These are phyloP conservation scores for Volvox carteri DNA, from an alignment of 163 green algal species.

Conservation along the genomic window DNA sequence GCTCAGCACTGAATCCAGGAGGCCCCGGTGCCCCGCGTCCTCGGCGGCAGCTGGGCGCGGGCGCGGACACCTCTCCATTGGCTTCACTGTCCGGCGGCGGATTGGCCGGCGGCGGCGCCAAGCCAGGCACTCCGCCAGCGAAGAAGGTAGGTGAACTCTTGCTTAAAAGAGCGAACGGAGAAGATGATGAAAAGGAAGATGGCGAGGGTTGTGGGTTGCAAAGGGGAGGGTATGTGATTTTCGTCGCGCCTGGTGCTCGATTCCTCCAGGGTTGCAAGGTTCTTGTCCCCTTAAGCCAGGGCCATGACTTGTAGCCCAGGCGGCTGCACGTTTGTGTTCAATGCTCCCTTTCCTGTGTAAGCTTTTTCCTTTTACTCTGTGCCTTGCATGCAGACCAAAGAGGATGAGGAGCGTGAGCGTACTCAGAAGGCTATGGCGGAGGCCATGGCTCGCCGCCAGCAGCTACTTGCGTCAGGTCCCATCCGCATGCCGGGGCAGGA, in stretches of 20 bases:
- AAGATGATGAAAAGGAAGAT: no score
- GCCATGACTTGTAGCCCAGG: no score
- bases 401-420: constrained; percentile 60
- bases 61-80: constrained; percentile 6
- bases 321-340: no score
- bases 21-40: constrained; percentile 42
- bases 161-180: no score
- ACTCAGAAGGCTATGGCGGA: constrained; percentile 41
- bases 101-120: background rate
- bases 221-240: no score
- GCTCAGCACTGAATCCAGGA: background rate
- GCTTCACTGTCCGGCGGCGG: background rate
- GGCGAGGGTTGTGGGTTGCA: no score
- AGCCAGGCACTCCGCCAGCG: background rate
- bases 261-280: no score
- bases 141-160: constrained; percentile 40
- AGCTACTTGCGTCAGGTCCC: constrained; percentile 28
- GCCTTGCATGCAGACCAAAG: constrained; percentile 52
- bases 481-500: constrained; percentile 47
- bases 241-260: no score
- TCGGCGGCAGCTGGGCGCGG: constrained; percentile 27
- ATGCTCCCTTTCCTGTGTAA: no score
- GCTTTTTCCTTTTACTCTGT: no score
- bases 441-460: constrained; percentile 1
- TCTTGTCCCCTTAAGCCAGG: no score